Conservation (phyloP, 352 stramenopile genomes). For the Globisporangium uncinulatum region DNA sequence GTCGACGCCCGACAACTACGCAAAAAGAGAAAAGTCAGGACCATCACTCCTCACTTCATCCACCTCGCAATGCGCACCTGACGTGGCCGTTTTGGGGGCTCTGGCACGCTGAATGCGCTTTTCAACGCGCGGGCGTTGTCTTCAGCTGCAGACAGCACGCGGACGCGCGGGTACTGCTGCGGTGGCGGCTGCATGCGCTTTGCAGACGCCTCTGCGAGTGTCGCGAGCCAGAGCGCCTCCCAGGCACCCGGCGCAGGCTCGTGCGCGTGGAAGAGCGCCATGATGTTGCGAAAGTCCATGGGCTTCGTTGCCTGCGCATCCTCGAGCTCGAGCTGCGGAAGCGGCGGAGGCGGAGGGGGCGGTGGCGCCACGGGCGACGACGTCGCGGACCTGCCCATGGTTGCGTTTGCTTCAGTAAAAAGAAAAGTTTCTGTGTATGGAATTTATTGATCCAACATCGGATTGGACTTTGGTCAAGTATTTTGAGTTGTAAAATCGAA, state of each 20-base stretch:
- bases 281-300: slow-evolving; percentile 68
- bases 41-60: background rate
- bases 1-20: slow-evolving; percentile 32
- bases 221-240: slow-evolving; percentile 40
- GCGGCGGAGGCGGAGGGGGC: slow-evolving; percentile 30
- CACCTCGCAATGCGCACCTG: slow-evolving; percentile 21
- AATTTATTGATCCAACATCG: background rate
- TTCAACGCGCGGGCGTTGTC: slow-evolving; percentile 7
- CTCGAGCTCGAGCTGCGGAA: slow-evolving; percentile 22
- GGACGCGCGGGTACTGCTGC: background rate
- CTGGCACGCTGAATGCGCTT: slow-evolving; percentile 12
- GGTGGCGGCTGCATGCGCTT: background rate
- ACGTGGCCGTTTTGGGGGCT: slow-evolving; percentile 48
- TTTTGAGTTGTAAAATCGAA: background rate
- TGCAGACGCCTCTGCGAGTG: slow-evolving; percentile 36
- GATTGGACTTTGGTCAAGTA: background rate
- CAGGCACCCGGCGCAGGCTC: slow-evolving; percentile 19
- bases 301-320: slow-evolving; percentile 28
- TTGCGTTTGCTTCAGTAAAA: slow-evolving; percentile 1
- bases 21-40: background rate
- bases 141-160: slow-evolving; percentile 28
- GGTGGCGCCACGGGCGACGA: slow-evolving; percentile 28
- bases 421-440: background rate
- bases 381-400: slow-evolving; percentile 9
- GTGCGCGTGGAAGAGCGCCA: slow-evolving; percentile 47